phyloP scores from a whole-genome alignment of 2,329 filamentous ascomycete species.

The Pseudofabraea citricarpa region DNA sequence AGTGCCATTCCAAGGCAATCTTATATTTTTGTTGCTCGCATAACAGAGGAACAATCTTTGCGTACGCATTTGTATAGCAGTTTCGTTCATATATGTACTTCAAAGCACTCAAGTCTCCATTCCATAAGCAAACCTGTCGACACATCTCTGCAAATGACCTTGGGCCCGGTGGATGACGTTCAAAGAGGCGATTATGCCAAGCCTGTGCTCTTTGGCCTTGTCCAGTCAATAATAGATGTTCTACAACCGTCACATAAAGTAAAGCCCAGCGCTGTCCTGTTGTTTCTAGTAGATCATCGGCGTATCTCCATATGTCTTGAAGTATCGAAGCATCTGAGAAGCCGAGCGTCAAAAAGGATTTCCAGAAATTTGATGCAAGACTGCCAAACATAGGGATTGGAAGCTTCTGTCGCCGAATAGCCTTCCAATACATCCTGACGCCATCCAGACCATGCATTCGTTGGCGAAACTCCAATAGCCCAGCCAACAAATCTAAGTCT shows the following conservation, averaged over 20 bases:
- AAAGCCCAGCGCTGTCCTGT: constrained; percentile 29
- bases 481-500: constrained; percentile 34
- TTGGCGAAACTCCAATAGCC: constrained; percentile 34
- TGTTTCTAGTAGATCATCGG: constrained; percentile 32
- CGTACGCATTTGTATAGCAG: constrained; percentile 36
- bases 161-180: constrained; percentile 27
- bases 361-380: constrained; percentile 40
- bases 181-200: constrained; percentile 24
- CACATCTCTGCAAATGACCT: constrained; percentile 30
- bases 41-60: constrained; percentile 34
- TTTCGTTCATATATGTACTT: constrained; percentile 35
- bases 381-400: constrained; percentile 33
- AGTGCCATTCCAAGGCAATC: constrained; percentile 40
- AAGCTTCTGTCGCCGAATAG: constrained; percentile 29
- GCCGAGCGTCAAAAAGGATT: constrained; percentile 35
- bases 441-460: constrained; percentile 36
- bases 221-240: constrained; percentile 27
- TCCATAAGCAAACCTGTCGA: constrained; percentile 17
- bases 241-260: constrained; percentile 41
- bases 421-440: constrained; percentile 37
- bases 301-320: constrained; percentile 33
- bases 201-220: constrained; percentile 12
- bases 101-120: constrained; percentile 30
- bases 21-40: constrained; percentile 31
- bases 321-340: constrained; percentile 29